Base-by-base conservation (phyloP, 768 basidiomycete genomes). In the Ramaria rubella region DNA sequence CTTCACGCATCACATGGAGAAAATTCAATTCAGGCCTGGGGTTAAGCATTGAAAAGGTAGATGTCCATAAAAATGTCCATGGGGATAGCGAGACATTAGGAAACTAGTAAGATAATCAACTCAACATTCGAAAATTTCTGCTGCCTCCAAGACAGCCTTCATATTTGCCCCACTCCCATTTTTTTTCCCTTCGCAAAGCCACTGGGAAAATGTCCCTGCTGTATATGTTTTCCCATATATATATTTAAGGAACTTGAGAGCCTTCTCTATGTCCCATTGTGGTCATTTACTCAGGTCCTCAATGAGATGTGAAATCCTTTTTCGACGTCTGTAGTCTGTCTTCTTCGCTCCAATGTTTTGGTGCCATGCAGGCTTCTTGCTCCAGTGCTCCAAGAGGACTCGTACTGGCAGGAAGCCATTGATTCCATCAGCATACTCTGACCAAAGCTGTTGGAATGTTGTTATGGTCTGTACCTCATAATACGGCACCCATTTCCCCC, bases 381-480 rank as follows among this genome's bases (percentile, higher is more conserved):
- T n/a, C 45, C 31, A 58, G 15, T n/a, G 15, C 27, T 30, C 48
- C n/a, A 49, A 29, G 43, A 60, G 58, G n/a, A 45, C 31, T 17
- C 58, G 58, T 21, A 60, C 44, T 1, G 63, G 66, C 2, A 71
- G 58, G 17, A 52, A 36, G 0, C 68, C 68, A 36, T 69, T 61
- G 23, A 70, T 19, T 8, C 70, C 68, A 34, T 62, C 45, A 0
- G 58, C 38, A 33, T 64, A 61, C 40, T 72, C 70, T 19, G 56
- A 57, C 68, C 69, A 73, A 24, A 70, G 58, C 34, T 71, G 57
- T 11, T 55, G 31, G 38, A 72, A 54, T 0, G 53, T 23, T 15
- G 40, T 21, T 36, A 62, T 49, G 21, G 53, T 38, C 51, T 52
- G 57, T 27, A 62, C 65, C 5, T 30, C 17, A 33, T 70, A 71